Evolutionary conservation across 2,329 filamentous ascomycete genomes (phyloP).

Genomic region (Scedosporium boydii): DNA sequence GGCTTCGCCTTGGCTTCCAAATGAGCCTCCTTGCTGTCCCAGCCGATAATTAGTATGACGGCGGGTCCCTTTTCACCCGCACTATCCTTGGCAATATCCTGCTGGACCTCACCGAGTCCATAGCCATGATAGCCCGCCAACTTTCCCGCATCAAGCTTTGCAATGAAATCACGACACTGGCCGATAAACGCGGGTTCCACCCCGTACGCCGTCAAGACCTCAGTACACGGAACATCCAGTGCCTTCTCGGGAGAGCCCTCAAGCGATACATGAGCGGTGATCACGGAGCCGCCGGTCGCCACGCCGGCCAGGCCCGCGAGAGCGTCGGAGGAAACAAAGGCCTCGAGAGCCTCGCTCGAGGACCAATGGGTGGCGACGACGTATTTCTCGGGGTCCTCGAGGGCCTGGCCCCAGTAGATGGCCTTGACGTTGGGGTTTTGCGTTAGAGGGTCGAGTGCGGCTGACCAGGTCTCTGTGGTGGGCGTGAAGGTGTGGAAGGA

Average conservation of each 20-base stretch:
- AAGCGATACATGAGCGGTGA: constrained; percentile 25
- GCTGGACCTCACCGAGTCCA: constrained; percentile 21
- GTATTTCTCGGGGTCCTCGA: constrained; percentile 23
- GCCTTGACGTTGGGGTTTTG: constrained; percentile 21
- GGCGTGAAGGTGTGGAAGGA: constrained; percentile 23
- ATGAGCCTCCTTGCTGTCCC: constrained; percentile 29
- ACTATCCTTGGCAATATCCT: constrained; percentile 17
- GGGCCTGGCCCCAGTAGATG: constrained; percentile 23
- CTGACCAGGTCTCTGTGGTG: constrained; percentile 16
- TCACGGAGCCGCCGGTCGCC: constrained; percentile 26
- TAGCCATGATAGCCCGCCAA: constrained; percentile 22
- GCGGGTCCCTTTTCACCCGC: constrained; percentile 19
- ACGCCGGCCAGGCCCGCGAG: constrained; percentile 14
- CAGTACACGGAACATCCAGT: constrained; percentile 26
- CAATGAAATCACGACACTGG: constrained; percentile 16
- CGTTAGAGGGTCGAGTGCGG: constrained; percentile 17
- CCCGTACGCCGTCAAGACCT: constrained; percentile 26
- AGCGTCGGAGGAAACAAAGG: constrained; percentile 23
- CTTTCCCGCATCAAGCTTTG: constrained; percentile 16
- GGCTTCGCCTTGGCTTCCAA: constrained; percentile 15
- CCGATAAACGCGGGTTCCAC: constrained; percentile 15
- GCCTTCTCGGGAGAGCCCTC: constrained; percentile 18
- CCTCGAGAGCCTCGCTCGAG: constrained; percentile 21
- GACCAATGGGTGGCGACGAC: constrained; percentile 24
- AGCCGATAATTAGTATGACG: constrained; percentile 25